Evolutionary conservation across 257 asterid genomes (phyloP), one percentile per base, ranked within the genome.

Genomic region (Rubia yunnanensis): DNA sequence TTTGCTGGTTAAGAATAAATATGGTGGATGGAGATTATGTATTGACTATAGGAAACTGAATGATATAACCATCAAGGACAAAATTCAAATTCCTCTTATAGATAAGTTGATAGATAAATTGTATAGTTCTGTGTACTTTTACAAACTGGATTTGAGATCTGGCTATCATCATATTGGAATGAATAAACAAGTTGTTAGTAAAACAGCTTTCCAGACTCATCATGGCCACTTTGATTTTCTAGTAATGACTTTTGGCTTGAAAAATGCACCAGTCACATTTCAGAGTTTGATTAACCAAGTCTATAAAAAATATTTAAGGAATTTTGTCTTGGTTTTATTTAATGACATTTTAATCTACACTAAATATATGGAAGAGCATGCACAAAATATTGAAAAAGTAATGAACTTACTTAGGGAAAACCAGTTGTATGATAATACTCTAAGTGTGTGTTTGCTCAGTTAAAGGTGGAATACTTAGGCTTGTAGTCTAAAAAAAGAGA

Each of bases 201-300:
- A 48, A 48, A 48, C 54, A 1, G 54, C n/a, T 17, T 48, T 48
- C 18, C 20, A 9, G 2, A 48, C 54, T 2, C 54, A 48, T 17
- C 10, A 59, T 38, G 44, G 71, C 7, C 71, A 66, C 9, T 65
- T 23, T 9, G 48, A 65, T 7, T 65, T 44, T 8, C 2, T 30
- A 1, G 60, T 50, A 3, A 65, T 65, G 24, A 30, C 60, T 17
- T 65, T 65, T 65, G 61, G 61, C 7, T 20, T 66, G 0, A 63
- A 28, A 0, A 39, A 63, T 63, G 20, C 52, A 10, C 54, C 46
- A 0, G 4, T 10, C 1, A 48, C 54, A 0, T 48, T 48, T 17
- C 54, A 48, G 7, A 1, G 4, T 1, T 1, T 48, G 1, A 15
- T 48, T n/a, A 48, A 48, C 18, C 3, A 9, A 9, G 10, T 48